Conservation (phyloP, 768 basidiomycete species). For the Leccinum sublutescens region DNA sequence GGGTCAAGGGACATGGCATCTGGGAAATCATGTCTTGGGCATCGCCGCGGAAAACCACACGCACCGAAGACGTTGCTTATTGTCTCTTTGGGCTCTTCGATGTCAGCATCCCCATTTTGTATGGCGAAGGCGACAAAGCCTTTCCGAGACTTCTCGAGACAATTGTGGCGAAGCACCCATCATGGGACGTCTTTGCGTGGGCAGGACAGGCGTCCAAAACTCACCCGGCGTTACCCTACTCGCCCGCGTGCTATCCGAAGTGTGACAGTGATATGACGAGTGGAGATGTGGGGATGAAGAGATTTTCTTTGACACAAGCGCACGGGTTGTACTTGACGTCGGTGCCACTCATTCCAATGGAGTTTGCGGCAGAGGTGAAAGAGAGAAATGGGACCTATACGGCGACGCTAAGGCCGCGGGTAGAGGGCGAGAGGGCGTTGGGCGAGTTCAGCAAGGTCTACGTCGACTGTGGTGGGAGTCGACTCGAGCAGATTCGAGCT, state of each 20-base stretch:
- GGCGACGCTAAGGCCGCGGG: slow-evolving; percentile 13
- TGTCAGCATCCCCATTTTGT: slow-evolving; percentile 22
- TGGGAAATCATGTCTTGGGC: slow-evolving; percentile 34
- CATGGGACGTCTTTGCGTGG: slow-evolving; percentile 30
- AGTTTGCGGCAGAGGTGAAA: slow-evolving; percentile 1
- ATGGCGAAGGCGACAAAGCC: slow-evolving; percentile 32
- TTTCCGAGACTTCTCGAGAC: slow-evolving; percentile 28
- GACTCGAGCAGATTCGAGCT: slow-evolving; percentile 12
- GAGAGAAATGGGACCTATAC: background rate
- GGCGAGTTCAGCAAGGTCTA: slow-evolving; percentile 13
- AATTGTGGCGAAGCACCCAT: slow-evolving; percentile 7
- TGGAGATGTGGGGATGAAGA: slow-evolving; percentile 11
- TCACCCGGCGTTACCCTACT: slow-evolving; percentile 19
- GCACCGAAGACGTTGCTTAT: slow-evolving; percentile 30
- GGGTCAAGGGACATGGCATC: slow-evolving; percentile 12
- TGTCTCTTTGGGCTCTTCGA: slow-evolving; percentile 29
- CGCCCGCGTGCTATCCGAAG: slow-evolving; percentile 22
- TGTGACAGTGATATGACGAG: slow-evolving; percentile 15
- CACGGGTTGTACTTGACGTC: slow-evolving; percentile 19
- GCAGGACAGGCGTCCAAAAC: slow-evolving; percentile 17
- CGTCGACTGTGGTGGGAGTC: slow-evolving; percentile 16
- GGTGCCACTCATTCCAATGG: slow-evolving; percentile 23
- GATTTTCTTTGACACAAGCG: slow-evolving; percentile 11
- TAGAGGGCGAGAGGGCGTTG: background rate
- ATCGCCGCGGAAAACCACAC: slow-evolving; percentile 27